phyloP scores from a whole-genome alignment of 345 rosid species.

The Eucalyptus cloeziana region DNA sequence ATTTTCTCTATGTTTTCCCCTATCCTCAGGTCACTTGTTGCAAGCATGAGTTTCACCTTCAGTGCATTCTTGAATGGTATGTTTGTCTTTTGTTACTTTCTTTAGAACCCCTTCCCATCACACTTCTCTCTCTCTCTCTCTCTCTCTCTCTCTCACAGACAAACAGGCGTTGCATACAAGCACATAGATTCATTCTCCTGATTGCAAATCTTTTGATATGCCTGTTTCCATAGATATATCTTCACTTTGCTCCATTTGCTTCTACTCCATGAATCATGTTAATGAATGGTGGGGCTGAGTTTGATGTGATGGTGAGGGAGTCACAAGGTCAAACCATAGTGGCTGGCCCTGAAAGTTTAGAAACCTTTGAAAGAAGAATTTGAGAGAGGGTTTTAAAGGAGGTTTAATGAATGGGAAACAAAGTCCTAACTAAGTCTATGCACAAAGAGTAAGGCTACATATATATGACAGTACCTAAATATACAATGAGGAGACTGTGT shows the following conservation, averaged over 20 bases:
- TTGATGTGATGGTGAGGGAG: background rate
- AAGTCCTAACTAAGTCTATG: background rate
- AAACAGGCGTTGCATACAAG: background rate
- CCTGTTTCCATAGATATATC: background rate
- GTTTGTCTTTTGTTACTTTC: background rate
- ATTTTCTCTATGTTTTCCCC: background rate
- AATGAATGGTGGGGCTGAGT: background rate
- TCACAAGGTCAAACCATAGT: background rate
- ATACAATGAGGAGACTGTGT: background rate
- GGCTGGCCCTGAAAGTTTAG: background rate
- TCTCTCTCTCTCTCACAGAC: background rate
- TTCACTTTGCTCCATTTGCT: background rate
- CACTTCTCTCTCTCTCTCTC: background rate
- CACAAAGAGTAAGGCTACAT: background rate
- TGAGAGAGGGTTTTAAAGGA: background rate
- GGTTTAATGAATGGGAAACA: background rate
- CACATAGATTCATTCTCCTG: background rate
- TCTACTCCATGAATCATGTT: background rate
- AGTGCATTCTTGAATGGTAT: conserved; percentile 79
- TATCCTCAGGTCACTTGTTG: conserved; percentile 50
- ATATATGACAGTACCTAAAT: background rate
- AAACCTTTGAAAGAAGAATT: background rate
- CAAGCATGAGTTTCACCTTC: conserved; percentile 79
- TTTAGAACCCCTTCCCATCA: background rate
- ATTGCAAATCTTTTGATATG: background rate